phyloP scores from a whole-genome alignment of 768 basidiomycete genomes.

The Russula emetica region DNA sequence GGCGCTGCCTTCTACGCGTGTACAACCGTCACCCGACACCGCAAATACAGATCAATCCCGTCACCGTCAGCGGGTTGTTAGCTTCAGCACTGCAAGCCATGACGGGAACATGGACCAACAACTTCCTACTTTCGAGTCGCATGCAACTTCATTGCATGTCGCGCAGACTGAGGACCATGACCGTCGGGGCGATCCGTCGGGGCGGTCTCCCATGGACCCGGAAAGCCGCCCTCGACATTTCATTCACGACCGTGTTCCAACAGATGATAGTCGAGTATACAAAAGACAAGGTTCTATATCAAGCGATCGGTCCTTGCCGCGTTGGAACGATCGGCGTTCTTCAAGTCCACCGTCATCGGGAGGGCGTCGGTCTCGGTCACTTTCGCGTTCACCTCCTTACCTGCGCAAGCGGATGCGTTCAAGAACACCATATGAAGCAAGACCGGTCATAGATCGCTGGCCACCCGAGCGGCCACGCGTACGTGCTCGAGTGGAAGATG shows the following conservation, averaged over 20 bases:
- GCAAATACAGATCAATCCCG: not conserved
- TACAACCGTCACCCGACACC: not conserved
- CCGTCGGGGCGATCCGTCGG: not conserved
- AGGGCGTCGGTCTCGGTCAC: conserved; percentile 3
- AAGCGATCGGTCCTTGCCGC: conserved; percentile 8
- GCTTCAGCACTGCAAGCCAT: conserved; percentile 5
- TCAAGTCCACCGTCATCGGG: not conserved
- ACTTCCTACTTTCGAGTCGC: not conserved
- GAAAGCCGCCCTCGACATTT: not conserved
- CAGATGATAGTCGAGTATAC: not conserved
- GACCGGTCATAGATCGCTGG: not conserved
- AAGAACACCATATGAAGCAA: conserved; percentile 6
- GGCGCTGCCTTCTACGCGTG: not conserved
- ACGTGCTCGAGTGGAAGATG: not conserved
- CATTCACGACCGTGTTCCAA: not conserved
- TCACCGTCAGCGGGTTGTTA: not conserved
- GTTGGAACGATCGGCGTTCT: conserved; percentile 8
- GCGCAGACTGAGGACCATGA: not conserved
- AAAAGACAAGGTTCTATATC: conserved; percentile 7
- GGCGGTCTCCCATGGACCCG: not conserved
- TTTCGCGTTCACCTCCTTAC: conserved; percentile 13
- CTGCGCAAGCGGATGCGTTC: conserved; percentile 16
- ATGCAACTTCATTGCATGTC: not conserved
- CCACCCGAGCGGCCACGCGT: not conserved
- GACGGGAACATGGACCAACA: not conserved